These are phyloP conservation scores for Lactarius vividus DNA, from an alignment of 768 basidiomycete genomes.

Conservation along the genomic window DNA sequence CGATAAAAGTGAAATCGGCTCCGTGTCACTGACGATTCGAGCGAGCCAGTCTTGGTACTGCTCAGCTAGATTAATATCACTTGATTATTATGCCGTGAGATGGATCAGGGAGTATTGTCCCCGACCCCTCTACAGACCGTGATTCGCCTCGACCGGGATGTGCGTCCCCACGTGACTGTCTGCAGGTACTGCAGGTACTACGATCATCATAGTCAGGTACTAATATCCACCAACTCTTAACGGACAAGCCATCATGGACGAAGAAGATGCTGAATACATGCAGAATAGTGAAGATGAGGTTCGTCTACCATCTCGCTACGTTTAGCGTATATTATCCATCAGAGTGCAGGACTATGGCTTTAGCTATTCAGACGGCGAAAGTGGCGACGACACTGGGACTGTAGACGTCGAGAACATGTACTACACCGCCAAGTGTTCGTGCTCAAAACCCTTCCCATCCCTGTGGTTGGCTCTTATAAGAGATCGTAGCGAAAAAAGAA, in stretches of 20 bases:
- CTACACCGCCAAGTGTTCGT: constrained; percentile 92
- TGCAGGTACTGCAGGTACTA: neutral
- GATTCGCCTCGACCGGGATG: neutral
- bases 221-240: neutral
- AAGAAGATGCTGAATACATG: constrained; percentile 94
- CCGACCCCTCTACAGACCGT: neutral
- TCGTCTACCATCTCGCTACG: constrained; percentile 21
- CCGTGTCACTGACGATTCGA: neutral
- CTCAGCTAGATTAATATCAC: neutral
- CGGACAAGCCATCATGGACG: constrained; percentile 59
- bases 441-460: constrained; percentile 2
- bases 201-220: constrained; percentile 1
- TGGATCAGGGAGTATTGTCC: neutral
- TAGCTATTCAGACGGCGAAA: constrained; percentile 91
- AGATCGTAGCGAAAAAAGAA: constrained; percentile 78
- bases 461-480: neutral
- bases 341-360: constrained; percentile 82
- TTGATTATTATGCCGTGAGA: neutral
- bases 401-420: constrained; percentile 98
- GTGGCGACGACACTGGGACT: constrained; percentile 73
- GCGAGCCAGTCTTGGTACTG: neutral
- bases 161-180: constrained; percentile 13
- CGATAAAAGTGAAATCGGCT: neutral
- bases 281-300: constrained; percentile 87
- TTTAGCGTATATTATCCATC: constrained; percentile 19